A percentile compares a stretch with the other conserved stretches of the same genome.
phyloP scores from a whole-genome alignment of 768 basidiomycete species.

The Lactarius quietus region DNA sequence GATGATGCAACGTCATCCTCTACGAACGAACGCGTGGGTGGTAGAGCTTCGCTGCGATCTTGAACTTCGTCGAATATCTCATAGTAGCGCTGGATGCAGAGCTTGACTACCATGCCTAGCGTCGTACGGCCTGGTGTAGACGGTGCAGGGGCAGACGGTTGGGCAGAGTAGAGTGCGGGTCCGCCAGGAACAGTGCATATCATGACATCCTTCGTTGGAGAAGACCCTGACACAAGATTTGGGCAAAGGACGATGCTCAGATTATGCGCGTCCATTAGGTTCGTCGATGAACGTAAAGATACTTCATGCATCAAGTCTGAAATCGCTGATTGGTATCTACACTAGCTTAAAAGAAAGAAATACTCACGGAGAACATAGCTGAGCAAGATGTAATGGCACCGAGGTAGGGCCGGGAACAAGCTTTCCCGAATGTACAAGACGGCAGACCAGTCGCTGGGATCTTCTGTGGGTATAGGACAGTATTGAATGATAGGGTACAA shows the following conservation, averaged over 20 bases:
- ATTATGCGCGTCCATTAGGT: conserved; percentile 82
- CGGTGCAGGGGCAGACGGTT: conserved; percentile 27
- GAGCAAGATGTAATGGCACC: conserved; percentile 70
- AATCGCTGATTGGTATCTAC: not conserved
- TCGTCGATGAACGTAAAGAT: conserved; percentile 58
- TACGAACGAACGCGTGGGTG: conserved; percentile 24
- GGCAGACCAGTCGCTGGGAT: conserved; percentile 53
- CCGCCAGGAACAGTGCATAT: conserved; percentile 64
- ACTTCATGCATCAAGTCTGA: conserved; percentile 79
- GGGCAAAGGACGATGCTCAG: conserved; percentile 76
- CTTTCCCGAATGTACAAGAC: conserved; percentile 65
- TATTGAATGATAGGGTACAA: conserved; percentile 61
- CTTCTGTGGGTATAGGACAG: conserved; percentile 58
- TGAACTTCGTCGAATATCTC: conserved; percentile 82
- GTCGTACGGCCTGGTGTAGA: conserved; percentile 53
- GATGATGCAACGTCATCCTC: conserved; percentile 16
- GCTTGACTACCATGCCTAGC: conserved; percentile 64
- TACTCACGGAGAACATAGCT: conserved; percentile 45
- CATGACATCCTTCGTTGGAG: conserved; percentile 64
- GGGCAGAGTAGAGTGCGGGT: conserved; percentile 37
- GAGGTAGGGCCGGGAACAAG: conserved; percentile 62
- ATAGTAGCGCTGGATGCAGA: conserved; percentile 80
- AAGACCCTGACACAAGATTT: conserved; percentile 70
- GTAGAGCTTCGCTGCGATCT: conserved; percentile 63
- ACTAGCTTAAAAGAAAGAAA: not conserved